A percentile compares a stretch with the other conserved stretches of the same genome.
Conservation (phyloP, 2,329 filamentous ascomycete species). For the Calonectria pauciramosa region DNA sequence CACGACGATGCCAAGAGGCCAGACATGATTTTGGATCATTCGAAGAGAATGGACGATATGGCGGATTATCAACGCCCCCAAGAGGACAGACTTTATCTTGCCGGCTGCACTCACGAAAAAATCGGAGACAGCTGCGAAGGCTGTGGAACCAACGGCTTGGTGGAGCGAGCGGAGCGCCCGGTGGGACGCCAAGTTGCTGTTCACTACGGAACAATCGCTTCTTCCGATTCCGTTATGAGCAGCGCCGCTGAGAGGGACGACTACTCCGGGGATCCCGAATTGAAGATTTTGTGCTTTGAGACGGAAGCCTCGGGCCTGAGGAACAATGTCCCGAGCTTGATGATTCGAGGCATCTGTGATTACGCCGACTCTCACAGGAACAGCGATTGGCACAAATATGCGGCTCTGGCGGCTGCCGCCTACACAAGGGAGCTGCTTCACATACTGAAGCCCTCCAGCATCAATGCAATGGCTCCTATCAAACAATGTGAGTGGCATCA, state of each 20-base stretch:
- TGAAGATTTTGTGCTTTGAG: neutral
- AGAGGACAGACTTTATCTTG: neutral
- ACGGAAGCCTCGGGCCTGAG: neutral
- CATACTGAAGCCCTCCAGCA: neutral
- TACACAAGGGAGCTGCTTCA: slow-evolving; percentile 1
- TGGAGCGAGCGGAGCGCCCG: neutral
- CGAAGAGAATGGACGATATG: neutral
- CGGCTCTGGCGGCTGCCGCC: neutral
- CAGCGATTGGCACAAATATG: neutral
- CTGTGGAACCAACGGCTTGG: neutral
- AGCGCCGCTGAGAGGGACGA: neutral
- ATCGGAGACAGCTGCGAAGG: neutral
- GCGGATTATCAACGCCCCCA: neutral
- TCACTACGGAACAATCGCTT: neutral
- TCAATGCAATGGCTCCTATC: neutral
- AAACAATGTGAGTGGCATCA: neutral
- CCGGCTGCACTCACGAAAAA: neutral
- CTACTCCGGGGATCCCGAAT: neutral
- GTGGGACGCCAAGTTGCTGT: neutral
- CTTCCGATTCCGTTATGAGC: neutral
- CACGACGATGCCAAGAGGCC: neutral
- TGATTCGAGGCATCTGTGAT: neutral
- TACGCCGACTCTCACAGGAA: neutral
- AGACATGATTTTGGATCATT: neutral
- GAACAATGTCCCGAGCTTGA: neutral